A percentile compares a stretch with the other conserved stretches of the same genome.
Conservation (phyloP, 2,329 filamentous ascomycete genomes). For the Teratosphaeria gauchensis region DNA sequence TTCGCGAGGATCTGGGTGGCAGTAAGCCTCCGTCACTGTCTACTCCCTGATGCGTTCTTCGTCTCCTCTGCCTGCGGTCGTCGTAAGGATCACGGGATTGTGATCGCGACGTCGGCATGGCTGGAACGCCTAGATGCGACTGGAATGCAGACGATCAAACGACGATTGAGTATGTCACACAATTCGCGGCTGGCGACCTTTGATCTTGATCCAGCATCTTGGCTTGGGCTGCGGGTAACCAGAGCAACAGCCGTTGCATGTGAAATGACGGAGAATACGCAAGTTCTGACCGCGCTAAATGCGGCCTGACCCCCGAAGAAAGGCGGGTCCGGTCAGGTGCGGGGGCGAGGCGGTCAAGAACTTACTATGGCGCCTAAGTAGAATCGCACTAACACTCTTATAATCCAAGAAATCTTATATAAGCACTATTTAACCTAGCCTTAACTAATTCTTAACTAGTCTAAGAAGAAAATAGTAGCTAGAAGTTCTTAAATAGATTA, state of each 20-base stretch:
- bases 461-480: too few species aligned
- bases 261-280: background rate
- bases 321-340: too few species aligned
- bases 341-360: too few species aligned
- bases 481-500: too few species aligned
- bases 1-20: constrained; percentile 2
- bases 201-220: too few species aligned
- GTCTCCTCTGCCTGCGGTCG: constrained; percentile 19
- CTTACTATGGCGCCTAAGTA: too few species aligned
- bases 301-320: too few species aligned
- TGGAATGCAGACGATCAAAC: background rate
- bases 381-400: too few species aligned
- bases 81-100: background rate
- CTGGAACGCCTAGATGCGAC: background rate
- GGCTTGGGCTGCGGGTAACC: background rate
- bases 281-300: too few species aligned
- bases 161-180: background rate
- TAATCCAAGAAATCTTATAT: too few species aligned
- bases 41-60: constrained; percentile 24
- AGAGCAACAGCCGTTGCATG: background rate
- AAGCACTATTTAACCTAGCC: too few species aligned
- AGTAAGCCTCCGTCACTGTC: constrained; percentile 26
- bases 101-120: background rate
- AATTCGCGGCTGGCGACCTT: background rate
- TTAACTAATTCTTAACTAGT: too few species aligned